Percentiles rank a stretch among this genome's conserved stretches.
These are phyloP conservation scores for Aspergillus biplanus DNA, from an alignment of 495 filamentous ascomycete species.

Conservation along the genomic window DNA sequence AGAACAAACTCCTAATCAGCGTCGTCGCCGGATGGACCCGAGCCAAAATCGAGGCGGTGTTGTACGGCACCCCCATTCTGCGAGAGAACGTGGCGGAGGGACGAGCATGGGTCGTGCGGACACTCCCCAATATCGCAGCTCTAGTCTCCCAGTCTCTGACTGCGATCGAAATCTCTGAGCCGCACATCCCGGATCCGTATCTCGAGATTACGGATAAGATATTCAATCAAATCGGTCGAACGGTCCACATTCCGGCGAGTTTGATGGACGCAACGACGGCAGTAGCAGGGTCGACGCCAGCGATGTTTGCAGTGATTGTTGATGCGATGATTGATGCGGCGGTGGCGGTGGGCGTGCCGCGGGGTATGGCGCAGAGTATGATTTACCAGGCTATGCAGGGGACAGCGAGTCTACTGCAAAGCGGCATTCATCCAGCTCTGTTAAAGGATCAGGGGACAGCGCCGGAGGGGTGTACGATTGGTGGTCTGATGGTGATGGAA, in stretches of 20 bases:
- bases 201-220: constrained; percentile 34
- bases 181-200: constrained; percentile 27
- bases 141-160: constrained; percentile 43
- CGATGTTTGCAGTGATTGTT: constrained; percentile 48
- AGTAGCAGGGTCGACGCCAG: constrained; percentile 44
- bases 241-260: constrained; percentile 35
- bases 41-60: constrained; percentile 32
- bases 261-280: constrained; percentile 48
- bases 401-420: constrained; percentile 41
- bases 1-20: constrained; percentile 43
- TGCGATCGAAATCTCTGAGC: constrained; percentile 38
- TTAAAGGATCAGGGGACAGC: constrained; percentile 46
- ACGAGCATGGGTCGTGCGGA: constrained; percentile 37
- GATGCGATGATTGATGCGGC: constrained; percentile 49
- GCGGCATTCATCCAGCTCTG: constrained; percentile 38
- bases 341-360: constrained; percentile 46
- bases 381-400: constrained; percentile 46
- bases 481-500: constrained; percentile 48
- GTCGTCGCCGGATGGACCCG: constrained; percentile 47
- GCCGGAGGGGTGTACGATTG: constrained; percentile 50
- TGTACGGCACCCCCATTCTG: constrained; percentile 34
- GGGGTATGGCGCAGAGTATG: constrained; percentile 43
- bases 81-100: constrained; percentile 13
- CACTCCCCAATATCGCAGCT: constrained; percentile 45
- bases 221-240: constrained; percentile 41